These are phyloP conservation scores for Cavenderia fasciculata DNA, from an alignment of 78 protist species.

Conservation along the genomic window DNA sequence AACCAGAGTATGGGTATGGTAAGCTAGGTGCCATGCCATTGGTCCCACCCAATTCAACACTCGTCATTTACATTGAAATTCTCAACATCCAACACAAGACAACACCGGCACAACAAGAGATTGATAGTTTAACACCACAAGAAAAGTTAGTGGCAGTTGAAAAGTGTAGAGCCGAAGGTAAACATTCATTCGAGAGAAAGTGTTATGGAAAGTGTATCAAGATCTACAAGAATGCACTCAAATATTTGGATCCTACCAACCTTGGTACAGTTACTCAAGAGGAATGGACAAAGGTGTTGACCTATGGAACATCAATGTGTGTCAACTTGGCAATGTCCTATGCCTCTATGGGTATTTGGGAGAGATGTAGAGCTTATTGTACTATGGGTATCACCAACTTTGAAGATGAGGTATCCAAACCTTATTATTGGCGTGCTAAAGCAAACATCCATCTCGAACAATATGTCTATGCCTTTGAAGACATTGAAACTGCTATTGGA, in stretches of 20 bases:
- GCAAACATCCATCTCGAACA: neutral
- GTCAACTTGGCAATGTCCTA: neutral
- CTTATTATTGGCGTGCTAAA: neutral
- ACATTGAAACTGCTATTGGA: too few species aligned
- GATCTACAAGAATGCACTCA: neutral
- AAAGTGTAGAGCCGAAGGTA: neutral
- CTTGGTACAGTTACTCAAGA: neutral
- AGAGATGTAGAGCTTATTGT: neutral
- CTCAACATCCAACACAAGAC: neutral
- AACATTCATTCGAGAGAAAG: neutral
- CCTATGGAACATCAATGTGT: neutral
- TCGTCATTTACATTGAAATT: slow-evolving; percentile 13
- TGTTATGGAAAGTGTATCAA: neutral
- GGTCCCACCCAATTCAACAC: slow-evolving; percentile 27
- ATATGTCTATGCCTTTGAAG: neutral
- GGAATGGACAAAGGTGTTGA: neutral
- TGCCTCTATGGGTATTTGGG: neutral
- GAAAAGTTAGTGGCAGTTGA: neutral
- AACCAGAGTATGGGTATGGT: slow-evolving; percentile 27
- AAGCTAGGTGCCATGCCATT: slow-evolving; percentile 22
- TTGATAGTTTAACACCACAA: neutral
- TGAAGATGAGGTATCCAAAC: neutral
- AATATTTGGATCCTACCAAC: neutral
- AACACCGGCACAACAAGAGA: neutral
- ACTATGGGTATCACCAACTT: neutral